Evolutionary conservation across 352 stramenopile species (phyloP), one percentile per base, ranked within the genome.

Genomic region (Pythium apleroticum): DNA sequence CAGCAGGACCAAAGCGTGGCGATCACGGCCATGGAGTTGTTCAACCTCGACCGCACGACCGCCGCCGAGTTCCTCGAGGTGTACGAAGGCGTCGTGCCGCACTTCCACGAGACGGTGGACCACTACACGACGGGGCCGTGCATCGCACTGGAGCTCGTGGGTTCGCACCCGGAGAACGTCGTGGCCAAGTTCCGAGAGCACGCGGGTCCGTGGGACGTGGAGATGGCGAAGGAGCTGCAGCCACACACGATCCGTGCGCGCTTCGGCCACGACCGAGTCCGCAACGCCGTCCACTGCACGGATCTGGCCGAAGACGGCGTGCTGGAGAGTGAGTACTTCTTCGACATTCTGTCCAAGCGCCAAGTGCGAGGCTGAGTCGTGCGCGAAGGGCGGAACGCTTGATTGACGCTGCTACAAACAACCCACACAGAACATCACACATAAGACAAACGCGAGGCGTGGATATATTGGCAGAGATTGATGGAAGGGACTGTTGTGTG

Each of bases 221-320:
- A 97, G 52, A 97, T 98, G 77, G 94, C 95, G 20, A 97, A 96
- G 66, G 90, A 98, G 72, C 75, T 99, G 12, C 73, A 90, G 39
- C 88, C 92, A 1, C 76, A 90, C 19, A 96, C 91, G 17, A 83
- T 98, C 39, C 86, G 96, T 27, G 96, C 85, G 35, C 84, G 79
- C 46, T 98, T 91, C 76, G 96, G 94, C 19, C 71, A 86, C 27
- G 88, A 97, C 70, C 77, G 80, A 41, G 82, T 97, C 52, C 77
- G 81, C 41, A 98, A 97, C 66, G 93, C 86, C 12, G 82, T 98
- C 20, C 93, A 98, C 66, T 98, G 91, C 82, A 98, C 95, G 0
- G 95, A 98, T 65, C 69, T 98, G 11, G 61, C 76, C 1, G 92
- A 97, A 45, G 93, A 98, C 72, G 92, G 91, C 27, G 69, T 88